phyloP scores from a whole-genome alignment of 331 rosid genomes.

The Quercus phellos region DNA sequence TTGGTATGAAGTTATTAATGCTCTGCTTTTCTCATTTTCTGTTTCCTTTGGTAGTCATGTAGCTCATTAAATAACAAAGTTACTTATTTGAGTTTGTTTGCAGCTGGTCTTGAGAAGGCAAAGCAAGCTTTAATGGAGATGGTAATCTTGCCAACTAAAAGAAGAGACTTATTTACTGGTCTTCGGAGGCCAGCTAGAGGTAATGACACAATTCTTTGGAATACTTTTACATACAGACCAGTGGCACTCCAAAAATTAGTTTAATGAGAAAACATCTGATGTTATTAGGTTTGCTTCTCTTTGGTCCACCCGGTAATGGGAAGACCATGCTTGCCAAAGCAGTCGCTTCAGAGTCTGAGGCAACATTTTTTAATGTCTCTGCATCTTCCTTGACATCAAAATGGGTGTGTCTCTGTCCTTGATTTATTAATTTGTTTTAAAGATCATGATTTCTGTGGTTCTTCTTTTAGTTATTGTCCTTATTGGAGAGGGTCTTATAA shows the following conservation, averaged over 20 bases:
- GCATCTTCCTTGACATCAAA: conserved; percentile 94
- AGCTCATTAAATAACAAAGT: background rate
- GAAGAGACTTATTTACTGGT: conserved; percentile 92
- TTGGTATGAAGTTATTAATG: conserved; percentile 50
- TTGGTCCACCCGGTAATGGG: conserved; percentile 99
- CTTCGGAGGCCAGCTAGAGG: conserved; percentile 96
- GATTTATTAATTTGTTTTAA: background rate
- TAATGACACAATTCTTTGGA: conserved; percentile 25
- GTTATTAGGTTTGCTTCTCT: conserved; percentile 82
- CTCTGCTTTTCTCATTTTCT: conserved; percentile 3
- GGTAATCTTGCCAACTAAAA: conserved; percentile 95
- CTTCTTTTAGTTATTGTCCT: conserved; percentile 12
- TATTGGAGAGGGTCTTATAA: conserved; percentile 13
- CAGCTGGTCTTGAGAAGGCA: conserved; percentile 97
- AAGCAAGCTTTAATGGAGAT: conserved; percentile 94
- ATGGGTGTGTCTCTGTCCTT: conserved; percentile 60
- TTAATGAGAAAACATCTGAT: conserved; percentile 13
- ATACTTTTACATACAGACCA: conserved; percentile 1
- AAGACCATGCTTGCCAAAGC: conserved; percentile 99
- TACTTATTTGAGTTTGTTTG: conserved; percentile 32
- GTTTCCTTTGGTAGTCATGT: background rate
- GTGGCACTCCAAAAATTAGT: conserved; percentile 16
- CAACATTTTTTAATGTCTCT: conserved; percentile 81
- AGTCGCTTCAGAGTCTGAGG: conserved; percentile 96
- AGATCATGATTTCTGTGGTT: background rate